A percentile compares a stretch with the other conserved stretches of the same genome.
These are phyloP conservation scores for Colletotrichum spaethianum DNA, from an alignment of 2,329 filamentous ascomycete genomes.

Conservation along the genomic window DNA sequence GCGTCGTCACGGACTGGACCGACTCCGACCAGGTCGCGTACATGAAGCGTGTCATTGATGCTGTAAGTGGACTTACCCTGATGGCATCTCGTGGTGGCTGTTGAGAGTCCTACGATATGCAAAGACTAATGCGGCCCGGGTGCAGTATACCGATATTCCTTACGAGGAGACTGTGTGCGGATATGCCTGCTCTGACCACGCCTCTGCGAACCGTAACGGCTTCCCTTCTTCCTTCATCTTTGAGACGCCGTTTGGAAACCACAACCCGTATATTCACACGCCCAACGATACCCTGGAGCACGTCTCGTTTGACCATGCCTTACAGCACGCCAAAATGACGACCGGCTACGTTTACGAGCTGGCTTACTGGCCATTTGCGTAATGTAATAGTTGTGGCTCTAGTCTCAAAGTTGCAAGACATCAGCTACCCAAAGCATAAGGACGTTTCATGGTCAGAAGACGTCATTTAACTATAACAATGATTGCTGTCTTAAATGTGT, in stretches of 20 bases:
- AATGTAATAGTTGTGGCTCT: too few relatives aligned
- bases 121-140: neutral
- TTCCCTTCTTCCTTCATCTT: conserved; percentile 77
- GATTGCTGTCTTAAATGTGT: too few relatives aligned
- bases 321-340: conserved; percentile 72
- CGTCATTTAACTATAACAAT: too few relatives aligned
- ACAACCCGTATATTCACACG: conserved; percentile 80
- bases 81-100: neutral
- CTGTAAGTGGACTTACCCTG: conserved; percentile 3
- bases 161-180: conserved; percentile 65
- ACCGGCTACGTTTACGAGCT: conserved; percentile 64
- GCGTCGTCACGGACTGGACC: conserved; percentile 58
- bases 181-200: conserved; percentile 77
- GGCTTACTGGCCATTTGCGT: conserved; percentile 42
- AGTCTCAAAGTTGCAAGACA: neutral
- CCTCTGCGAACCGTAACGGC: conserved; percentile 75
- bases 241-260: conserved; percentile 71
- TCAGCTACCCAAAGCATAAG: too few relatives aligned
- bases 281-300: conserved; percentile 80
- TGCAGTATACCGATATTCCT: conserved; percentile 54
- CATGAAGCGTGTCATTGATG: conserved; percentile 54
- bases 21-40: conserved; percentile 53
- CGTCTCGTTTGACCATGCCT: conserved; percentile 76
- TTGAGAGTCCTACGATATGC: neutral
- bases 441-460: too few relatives aligned